Base-by-base conservation (phyloP, 805 yeast genomes). In the Pichia occidentalis region DNA sequence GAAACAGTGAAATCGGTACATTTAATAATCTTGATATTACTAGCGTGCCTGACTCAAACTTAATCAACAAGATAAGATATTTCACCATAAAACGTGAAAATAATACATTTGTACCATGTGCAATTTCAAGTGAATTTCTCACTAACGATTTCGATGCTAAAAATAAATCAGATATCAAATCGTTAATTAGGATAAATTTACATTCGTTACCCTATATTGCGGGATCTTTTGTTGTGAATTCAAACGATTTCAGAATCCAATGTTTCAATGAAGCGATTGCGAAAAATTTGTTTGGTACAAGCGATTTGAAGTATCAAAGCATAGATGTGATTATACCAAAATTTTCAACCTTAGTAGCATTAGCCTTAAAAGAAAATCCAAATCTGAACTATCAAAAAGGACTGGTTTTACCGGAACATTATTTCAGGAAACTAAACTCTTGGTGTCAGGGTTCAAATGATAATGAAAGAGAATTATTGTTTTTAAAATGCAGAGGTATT, bases 361-460 rank as follows among this genome's bases (percentile, higher is more conserved):
- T 53, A 16, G 76, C 79, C 6, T 54, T 68, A 12, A 43, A 35
- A 6, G 63, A 68, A 23, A 64, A 65, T 46, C 65, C 70, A 20
- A 51, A 60, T 14, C 43, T 73, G 44, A 59, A 55, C 40, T 45
- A 46, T 19, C 57, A 60, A 23, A 74, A 81, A 0, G 96, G 96
- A 1, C 60, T 85, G 35, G 95, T 88, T 0, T 63, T 88, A 10
- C 95, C 97, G 0, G 97, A 88, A 57, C 96, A 87, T 59, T 81
- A 83, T 54, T 87, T 90, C 62, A 71, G 97, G 45, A 77, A 79
- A 47, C 68, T 76, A 37, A 67, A 69, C 40, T 78, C 82, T 1
- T 64, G 70, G 32, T 28, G 39, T 13, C 35, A 36, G 12, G 52
- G 56, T 13, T 41, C 39, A 6, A 46, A 49, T 48, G 57, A 54